Percentiles rank a stretch among this genome's conserved stretches.
phyloP scores from a whole-genome alignment of 164 flowering plant genomes.

The Vitis amurensis region DNA sequence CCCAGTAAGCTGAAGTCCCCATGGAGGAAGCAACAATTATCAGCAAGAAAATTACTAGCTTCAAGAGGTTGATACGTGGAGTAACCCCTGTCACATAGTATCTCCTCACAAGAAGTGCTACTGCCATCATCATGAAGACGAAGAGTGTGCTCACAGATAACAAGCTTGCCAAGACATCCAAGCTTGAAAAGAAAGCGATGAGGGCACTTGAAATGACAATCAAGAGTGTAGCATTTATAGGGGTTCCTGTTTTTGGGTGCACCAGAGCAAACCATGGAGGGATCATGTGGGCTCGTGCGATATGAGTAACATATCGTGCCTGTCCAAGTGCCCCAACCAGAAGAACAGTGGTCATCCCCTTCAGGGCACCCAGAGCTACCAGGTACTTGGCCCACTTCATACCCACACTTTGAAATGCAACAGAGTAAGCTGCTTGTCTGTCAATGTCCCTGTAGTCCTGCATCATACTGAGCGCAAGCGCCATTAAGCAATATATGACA shows the following conservation, averaged over 20 bases:
- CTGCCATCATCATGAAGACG: constrained; percentile 63
- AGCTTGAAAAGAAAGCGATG: constrained; percentile 59
- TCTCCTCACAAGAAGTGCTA: constrained; percentile 63
- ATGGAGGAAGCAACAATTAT: constrained; percentile 54
- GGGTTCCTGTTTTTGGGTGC: constrained; percentile 65
- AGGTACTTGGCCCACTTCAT: constrained; percentile 73
- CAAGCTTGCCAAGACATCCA: constrained; percentile 52
- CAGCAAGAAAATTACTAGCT: constrained; percentile 33
- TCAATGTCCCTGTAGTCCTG: constrained; percentile 55
- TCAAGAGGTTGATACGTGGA: constrained; percentile 27
- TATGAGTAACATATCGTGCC: constrained; percentile 60
- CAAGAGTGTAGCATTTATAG: constrained; percentile 60
- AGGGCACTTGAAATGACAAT: constrained; percentile 33
- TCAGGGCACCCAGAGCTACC: constrained; percentile 59
- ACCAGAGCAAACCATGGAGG: constrained; percentile 69
- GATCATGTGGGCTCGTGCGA: constrained; percentile 70
- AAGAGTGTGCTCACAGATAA: constrained; percentile 63
- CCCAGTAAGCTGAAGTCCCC: constrained; percentile 59
- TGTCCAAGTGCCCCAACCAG: constrained; percentile 64
- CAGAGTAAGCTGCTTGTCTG: constrained; percentile 48
- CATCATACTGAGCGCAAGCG: constrained; percentile 53
- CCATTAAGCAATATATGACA: constrained; percentile 56
- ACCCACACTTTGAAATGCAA: constrained; percentile 59
- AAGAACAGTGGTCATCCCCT: constrained; percentile 69
- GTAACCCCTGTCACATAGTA: constrained; percentile 53